These are phyloP conservation scores for Leccinum solheimii DNA, from an alignment of 1,284 basidiomycete species.

Conservation along the genomic window DNA sequence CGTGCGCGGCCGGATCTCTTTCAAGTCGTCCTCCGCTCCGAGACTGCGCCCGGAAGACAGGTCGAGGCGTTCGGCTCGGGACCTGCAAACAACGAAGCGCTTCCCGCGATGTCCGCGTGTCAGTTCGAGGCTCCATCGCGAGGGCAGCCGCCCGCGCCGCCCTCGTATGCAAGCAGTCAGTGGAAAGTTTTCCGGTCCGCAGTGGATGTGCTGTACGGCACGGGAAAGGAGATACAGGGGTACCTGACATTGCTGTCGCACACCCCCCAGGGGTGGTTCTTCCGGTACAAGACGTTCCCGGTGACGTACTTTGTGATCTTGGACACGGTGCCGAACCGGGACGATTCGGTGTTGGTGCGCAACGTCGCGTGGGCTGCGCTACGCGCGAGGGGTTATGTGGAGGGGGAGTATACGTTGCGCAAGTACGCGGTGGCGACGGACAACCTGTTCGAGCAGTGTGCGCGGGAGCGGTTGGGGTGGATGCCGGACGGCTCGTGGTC, in stretches of 20 bases:
- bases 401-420: conserved; percentile 14
- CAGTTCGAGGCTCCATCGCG: conserved; percentile 29
- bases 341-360: conserved; percentile 6
- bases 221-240: conserved; percentile 1
- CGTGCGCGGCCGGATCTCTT: conserved; percentile 34
- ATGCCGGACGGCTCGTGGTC: not conserved
- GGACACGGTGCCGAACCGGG: conserved; percentile 18
- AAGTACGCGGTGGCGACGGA: conserved; percentile 19
- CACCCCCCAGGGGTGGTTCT: conserved; percentile 19
- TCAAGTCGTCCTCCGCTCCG: conserved; percentile 31
- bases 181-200: conserved; percentile 21
- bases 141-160: not conserved
- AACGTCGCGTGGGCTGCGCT: conserved; percentile 26
- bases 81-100: conserved; percentile 1
- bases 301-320: conserved; percentile 37
- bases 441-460: conserved; percentile 10
- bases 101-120: conserved; percentile 18
- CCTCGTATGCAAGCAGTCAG: not conserved
- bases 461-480: conserved; percentile 19
- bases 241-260: conserved; percentile 9
- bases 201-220: conserved; percentile 25
- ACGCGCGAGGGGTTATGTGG: conserved; percentile 14
- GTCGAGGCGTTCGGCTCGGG: conserved; percentile 30
- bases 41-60: not conserved
- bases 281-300: conserved; percentile 32